phyloP scores from a whole-genome alignment of 768 basidiomycete genomes.

The Suillus subaureus region DNA sequence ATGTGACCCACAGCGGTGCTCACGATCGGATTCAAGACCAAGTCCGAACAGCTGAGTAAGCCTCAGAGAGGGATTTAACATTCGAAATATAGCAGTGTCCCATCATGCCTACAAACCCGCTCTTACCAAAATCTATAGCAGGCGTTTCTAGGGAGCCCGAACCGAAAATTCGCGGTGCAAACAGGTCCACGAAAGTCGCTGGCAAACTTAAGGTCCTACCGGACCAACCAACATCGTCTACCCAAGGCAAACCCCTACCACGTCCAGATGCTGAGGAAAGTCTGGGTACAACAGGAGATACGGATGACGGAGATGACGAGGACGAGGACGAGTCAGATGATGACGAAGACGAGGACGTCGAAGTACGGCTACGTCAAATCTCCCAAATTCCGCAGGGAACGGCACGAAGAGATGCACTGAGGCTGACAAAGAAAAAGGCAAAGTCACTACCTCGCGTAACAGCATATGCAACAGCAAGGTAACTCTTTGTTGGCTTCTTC shows the following conservation, averaged over 20 bases:
- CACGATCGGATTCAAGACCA: background rate
- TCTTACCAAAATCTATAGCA: slow-evolving; percentile 33
- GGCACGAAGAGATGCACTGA: slow-evolving; percentile 87
- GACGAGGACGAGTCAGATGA: slow-evolving; percentile 61
- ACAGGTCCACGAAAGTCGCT: slow-evolving; percentile 77
- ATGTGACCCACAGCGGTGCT: background rate
- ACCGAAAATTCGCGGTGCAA: slow-evolving; percentile 67
- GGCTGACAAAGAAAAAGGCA: slow-evolving; percentile 92
- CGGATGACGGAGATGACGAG: slow-evolving; percentile 68
- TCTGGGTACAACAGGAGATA: slow-evolving; percentile 54
- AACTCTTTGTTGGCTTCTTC: slow-evolving; percentile 19
- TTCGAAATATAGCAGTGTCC: slow-evolving; percentile 1
- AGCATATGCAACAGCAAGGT: slow-evolving; percentile 94
- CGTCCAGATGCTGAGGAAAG: slow-evolving; percentile 42
- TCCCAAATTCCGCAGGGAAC: slow-evolving; percentile 94
- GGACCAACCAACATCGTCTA: slow-evolving; percentile 68
- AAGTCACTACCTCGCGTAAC: slow-evolving; percentile 92
- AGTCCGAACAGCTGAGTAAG: background rate
- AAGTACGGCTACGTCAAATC: slow-evolving; percentile 68
- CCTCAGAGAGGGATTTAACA: background rate
- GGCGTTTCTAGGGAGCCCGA: slow-evolving; percentile 15
- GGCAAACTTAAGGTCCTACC: slow-evolving; percentile 89
- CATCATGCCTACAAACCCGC: slow-evolving; percentile 33
- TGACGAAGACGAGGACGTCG: slow-evolving; percentile 54
- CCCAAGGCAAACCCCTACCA: slow-evolving; percentile 19